Evolutionary conservation across 2,329 filamentous ascomycete species (phyloP), one percentile per base, ranked within the genome.

Genomic region (Beauveria sp.): DNA sequence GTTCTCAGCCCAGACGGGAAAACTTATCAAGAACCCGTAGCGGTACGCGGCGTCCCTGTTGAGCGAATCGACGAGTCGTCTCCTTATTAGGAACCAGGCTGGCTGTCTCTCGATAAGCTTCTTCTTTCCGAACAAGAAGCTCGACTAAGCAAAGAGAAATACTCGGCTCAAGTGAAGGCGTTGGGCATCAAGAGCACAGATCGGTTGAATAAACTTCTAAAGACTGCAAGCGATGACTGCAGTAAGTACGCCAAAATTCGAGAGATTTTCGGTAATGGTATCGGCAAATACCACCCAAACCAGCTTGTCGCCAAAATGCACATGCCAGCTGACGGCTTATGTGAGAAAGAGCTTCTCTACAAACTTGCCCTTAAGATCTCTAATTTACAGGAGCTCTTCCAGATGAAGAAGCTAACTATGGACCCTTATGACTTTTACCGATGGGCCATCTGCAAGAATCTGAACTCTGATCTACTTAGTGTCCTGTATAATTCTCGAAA

Each of bases 351-450:
- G 16, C 12, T 68, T 2, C 74, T 76, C 67, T 75, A 77, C 49
- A 69, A 67, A 3, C 57, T 77, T 2, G 72, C 71, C 0, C 71
- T 70, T 56, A 72, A 72, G 34, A 60, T 76, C 4, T 67, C 68
- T 0, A 72, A 75, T 18, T 63, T 76, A 1, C 60, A 65, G 6
- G 61, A 67, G 5, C 64, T 77, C 0, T 61, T 66, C 4, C 51
- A 63, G 1, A 63, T 53, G 6, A 63, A 66, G 5, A 60, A 72
- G 26, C 64, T 77, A 1, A 26, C 40, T 0, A 77, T 77, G 74
- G 69, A 74, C 8, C 71, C 74, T 0, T 74, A 69, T 60, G 71
- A 76, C 62, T 77, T 77, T 54, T 64, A 75, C 46, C 68, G 75
- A 20, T 76, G 24, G 52, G 43, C 18, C 2, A 38, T 61, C 26